A percentile compares a stretch with the other conserved stretches of the same genome.
phyloP scores from a whole-genome alignment of 495 filamentous ascomycete species.

The Penicillium verhagenii region DNA sequence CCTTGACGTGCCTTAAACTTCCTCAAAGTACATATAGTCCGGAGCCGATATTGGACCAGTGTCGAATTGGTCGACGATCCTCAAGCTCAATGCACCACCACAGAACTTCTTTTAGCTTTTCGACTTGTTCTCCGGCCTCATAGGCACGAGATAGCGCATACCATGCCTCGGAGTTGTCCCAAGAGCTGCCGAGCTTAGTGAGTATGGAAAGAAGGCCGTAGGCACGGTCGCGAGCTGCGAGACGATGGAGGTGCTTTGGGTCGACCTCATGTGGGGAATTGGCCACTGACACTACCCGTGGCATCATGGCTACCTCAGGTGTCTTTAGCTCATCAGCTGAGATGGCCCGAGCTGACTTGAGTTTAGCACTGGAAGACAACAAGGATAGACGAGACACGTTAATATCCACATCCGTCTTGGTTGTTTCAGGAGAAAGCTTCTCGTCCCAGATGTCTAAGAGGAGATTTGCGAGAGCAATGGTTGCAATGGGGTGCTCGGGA shows the following conservation, averaged over 20 bases:
- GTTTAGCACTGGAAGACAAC: conserved; percentile 19
- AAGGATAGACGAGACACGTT: conserved; percentile 29
- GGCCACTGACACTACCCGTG: conserved; percentile 7
- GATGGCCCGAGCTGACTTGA: conserved; percentile 18
- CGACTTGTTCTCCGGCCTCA: conserved; percentile 76
- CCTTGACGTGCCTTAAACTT: not conserved
- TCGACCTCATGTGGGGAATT: conserved; percentile 32
- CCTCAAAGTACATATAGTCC: conserved; percentile 45
- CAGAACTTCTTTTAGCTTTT: conserved; percentile 75
- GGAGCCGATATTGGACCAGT: conserved; percentile 50
- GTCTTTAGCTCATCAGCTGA: conserved; percentile 27
- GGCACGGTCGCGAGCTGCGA: conserved; percentile 84
- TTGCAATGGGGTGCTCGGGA: conserved; percentile 75
- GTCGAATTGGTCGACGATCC: conserved; percentile 47
- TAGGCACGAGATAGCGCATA: conserved; percentile 80
- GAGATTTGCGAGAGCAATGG: conserved; percentile 77
- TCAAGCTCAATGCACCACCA: conserved; percentile 70
- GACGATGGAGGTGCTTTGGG: conserved; percentile 66
- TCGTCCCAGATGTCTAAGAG: conserved; percentile 82
- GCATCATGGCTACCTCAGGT: conserved; percentile 9
- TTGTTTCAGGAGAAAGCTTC: conserved; percentile 47
- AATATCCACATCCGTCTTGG: conserved; percentile 31
- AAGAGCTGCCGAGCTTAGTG: conserved; percentile 82
- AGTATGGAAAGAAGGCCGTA: conserved; percentile 75
- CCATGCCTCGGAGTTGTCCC: conserved; percentile 96